Base-by-base conservation (phyloP, 2,329 filamentous ascomycete species). In the Pyricularia sp. region DNA sequence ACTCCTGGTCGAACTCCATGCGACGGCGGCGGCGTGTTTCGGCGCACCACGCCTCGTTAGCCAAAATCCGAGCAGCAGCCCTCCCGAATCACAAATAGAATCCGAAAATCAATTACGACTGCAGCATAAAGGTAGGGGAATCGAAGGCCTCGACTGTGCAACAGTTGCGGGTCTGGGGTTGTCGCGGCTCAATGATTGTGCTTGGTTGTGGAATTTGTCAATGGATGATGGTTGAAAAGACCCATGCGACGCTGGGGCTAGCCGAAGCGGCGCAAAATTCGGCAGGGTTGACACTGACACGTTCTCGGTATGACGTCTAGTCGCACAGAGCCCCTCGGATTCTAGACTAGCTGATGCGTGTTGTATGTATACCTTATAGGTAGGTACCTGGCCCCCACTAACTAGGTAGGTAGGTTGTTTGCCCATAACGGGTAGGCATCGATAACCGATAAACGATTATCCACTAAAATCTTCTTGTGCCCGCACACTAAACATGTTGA, bases 1-100 rank as follows among this genome's bases (percentile, higher is more conserved):
- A 55, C 59, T 64, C 65, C 14, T 68, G 64, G 58, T 71, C 69
- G 65, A 67, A 69, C 66, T 72, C 64, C 69, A 70, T 70, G 42
- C 59, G 59, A 28, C 25, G 33, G 33, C 66, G 65, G 59, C 50
- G 59, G 63, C 14, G 68, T 61, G 31, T 42, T 71, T 68, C 63
- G 64, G 70, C 64, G 71, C 59, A 64, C 68, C 68, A 20, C 58
- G 67, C 67, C 59, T 67, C 42, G 64, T 50, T 67, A 67, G 26
- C 65, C 14, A 25, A 66, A 66, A 28, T 11, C 59, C 59, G 25
- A 63, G 59, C 59, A 30, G 28, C 58, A 63, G 26, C 26, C 25
- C 25, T 3, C 59, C 59, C 59, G 20, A 28, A 28, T 63, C 59
- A 63, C 59, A 26, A 63, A 28, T 20, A 28, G 9, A 20, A 63